Evolutionary conservation across 257 asterid species (phyloP).

Genomic region (Petunia secreta): DNA sequence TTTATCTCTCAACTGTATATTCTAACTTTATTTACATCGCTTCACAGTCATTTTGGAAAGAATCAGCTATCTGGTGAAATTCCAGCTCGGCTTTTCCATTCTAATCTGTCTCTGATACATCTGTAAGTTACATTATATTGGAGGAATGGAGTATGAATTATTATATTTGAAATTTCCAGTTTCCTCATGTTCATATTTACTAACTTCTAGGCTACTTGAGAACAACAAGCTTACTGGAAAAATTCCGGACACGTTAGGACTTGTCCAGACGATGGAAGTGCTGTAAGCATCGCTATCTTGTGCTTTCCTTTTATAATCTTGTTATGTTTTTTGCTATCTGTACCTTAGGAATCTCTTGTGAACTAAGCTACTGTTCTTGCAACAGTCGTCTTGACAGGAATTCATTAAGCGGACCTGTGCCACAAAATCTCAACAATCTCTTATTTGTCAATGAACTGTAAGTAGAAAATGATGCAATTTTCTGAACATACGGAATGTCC

Average conservation of each 20-base stretch:
- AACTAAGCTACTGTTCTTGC: constrained; percentile 23
- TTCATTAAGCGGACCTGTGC: constrained; percentile 60
- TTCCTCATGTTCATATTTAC: neutral
- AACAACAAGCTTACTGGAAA: constrained; percentile 61
- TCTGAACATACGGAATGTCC: neutral
- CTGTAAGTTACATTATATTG: constrained; percentile 57
- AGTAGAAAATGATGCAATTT: constrained; percentile 33
- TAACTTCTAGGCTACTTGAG: constrained; percentile 67
- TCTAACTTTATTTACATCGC: constrained; percentile 15
- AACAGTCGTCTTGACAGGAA: constrained; percentile 82
- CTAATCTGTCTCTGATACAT: constrained; percentile 66
- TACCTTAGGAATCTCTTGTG: neutral
- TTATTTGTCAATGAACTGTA: constrained; percentile 63
- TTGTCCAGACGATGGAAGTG: constrained; percentile 61
- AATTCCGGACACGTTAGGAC: constrained; percentile 71
- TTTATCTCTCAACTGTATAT: constrained; percentile 18
- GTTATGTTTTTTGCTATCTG: neutral
- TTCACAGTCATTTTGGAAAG: constrained; percentile 82
- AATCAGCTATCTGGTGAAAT: constrained; percentile 75
- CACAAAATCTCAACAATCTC: constrained; percentile 67
- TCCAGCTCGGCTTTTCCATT: constrained; percentile 66
- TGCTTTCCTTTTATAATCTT: neutral
- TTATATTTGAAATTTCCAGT: neutral
- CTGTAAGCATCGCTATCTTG: constrained; percentile 65
- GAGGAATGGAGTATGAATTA: neutral